Evolutionary conservation across 495 filamentous ascomycete species (phyloP).

Genomic region (Tuber borchii): DNA sequence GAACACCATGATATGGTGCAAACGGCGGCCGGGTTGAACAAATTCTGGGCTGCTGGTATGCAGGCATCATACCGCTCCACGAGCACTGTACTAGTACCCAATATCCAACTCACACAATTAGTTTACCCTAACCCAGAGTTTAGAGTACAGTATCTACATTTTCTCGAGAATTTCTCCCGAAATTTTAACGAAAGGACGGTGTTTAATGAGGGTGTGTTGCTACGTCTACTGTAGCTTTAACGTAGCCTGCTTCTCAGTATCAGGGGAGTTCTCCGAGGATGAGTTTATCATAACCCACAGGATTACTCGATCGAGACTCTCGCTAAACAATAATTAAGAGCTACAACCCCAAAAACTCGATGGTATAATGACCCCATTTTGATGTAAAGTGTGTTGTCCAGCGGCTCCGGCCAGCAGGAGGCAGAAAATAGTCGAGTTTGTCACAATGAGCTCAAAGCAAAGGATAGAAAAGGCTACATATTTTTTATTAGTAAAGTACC

Average conservation of each 20-base stretch:
- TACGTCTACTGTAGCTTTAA: background rate
- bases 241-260: background rate
- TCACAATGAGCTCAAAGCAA: too few relatives aligned
- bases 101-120: background rate
- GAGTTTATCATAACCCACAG: background rate
- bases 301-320: background rate
- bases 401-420: too few relatives aligned
- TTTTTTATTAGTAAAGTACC: too few relatives aligned
- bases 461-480: too few relatives aligned
- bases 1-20: background rate
- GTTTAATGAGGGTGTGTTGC: background rate
- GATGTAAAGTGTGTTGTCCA: too few relatives aligned
- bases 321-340: background rate
- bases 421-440: too few relatives aligned
- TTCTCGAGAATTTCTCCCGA: background rate
- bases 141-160: background rate
- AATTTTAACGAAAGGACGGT: background rate
- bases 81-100: background rate
- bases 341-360: background rate
- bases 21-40: background rate
- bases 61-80: background rate
- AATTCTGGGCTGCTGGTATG: background rate
- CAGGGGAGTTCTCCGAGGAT: background rate
- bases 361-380: too few relatives aligned
- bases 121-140: background rate